Evolutionary conservation across 495 filamentous ascomycete species (phyloP).

Genomic region (Xylaria telfairii): DNA sequence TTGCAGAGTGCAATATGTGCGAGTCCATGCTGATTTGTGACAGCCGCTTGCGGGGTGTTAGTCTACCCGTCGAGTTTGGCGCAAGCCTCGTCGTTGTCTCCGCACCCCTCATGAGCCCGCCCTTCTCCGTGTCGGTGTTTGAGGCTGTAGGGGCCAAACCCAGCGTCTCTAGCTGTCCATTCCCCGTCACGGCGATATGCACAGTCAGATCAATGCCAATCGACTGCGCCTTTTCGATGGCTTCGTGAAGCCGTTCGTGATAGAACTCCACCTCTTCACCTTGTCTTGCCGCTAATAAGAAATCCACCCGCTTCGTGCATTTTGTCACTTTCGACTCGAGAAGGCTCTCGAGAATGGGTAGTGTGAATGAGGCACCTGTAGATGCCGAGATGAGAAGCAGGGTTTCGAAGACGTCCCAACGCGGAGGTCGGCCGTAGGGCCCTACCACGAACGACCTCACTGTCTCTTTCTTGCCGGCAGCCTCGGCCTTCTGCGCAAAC

Average conservation of each 20-base stretch:
- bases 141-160: slow-evolving; percentile 11
- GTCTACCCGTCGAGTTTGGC: background rate
- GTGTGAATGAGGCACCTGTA: slow-evolving; percentile 62
- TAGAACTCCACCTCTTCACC: slow-evolving; percentile 74
- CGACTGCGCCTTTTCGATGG: slow-evolving; percentile 58
- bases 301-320: slow-evolving; percentile 70
- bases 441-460: slow-evolving; percentile 60
- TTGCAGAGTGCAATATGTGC: slow-evolving; percentile 46
- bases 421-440: slow-evolving; percentile 62
- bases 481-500: slow-evolving; percentile 61
- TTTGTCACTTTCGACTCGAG: slow-evolving; percentile 48
- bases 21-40: slow-evolving; percentile 45
- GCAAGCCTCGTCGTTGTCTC: slow-evolving; percentile 31
- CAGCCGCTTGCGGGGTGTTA: slow-evolving; percentile 32
- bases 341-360: slow-evolving; percentile 62
- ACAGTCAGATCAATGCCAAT: slow-evolving; percentile 54
- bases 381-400: slow-evolving; percentile 64
- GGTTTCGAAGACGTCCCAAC: slow-evolving; percentile 65
- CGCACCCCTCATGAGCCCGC: slow-evolving; percentile 32
- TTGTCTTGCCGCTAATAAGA: slow-evolving; percentile 76
- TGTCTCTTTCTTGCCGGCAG: slow-evolving; percentile 38
- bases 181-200: slow-evolving; percentile 63
- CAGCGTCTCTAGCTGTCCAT: slow-evolving; percentile 33
- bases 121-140: slow-evolving; percentile 34
- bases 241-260: slow-evolving; percentile 62